These are phyloP conservation scores for Zasmidium citrigriseum DNA, from an alignment of 2,329 filamentous ascomycete species.

Conservation along the genomic window DNA sequence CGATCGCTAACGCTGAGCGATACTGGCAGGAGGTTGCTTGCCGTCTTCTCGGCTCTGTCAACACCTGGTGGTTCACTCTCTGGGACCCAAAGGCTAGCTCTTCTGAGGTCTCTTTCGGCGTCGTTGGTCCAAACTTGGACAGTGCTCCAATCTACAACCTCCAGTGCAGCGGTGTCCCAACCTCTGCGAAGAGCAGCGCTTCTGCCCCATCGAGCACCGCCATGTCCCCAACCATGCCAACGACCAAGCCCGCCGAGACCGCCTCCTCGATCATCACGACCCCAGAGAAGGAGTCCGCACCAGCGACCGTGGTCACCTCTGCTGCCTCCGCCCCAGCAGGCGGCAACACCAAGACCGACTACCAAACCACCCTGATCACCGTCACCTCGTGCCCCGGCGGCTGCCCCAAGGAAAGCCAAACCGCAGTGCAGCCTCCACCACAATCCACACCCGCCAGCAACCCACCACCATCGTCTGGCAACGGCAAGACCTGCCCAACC, in stretches of 20 bases:
- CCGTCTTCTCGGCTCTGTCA: slow-evolving; percentile 59
- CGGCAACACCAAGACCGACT: slow-evolving; percentile 15
- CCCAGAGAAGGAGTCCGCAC: not conserved
- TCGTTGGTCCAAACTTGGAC: slow-evolving; percentile 39
- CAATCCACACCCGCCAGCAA: slow-evolving; percentile 8
- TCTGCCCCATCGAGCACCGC: slow-evolving; percentile 12
- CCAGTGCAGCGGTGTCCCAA: slow-evolving; percentile 47
- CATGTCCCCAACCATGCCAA: slow-evolving; percentile 7
- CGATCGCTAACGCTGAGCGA: slow-evolving; percentile 65
- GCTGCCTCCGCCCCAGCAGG: slow-evolving; percentile 10
- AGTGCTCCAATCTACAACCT: slow-evolving; percentile 22
- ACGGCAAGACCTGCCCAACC: slow-evolving; percentile 27
- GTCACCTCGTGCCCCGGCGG: slow-evolving; percentile 19
- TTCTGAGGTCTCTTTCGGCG: slow-evolving; percentile 17
- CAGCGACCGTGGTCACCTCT: slow-evolving; percentile 1
- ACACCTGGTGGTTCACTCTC: slow-evolving; percentile 75
- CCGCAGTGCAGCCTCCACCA: slow-evolving; percentile 4
- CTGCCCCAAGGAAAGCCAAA: slow-evolving; percentile 4
- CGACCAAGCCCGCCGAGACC: not conserved
- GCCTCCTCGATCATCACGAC: slow-evolving; percentile 11
- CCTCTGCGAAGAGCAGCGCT: slow-evolving; percentile 10
- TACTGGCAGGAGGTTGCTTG: slow-evolving; percentile 83
- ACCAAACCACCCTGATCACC: slow-evolving; percentile 23
- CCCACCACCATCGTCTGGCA: not conserved
- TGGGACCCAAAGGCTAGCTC: slow-evolving; percentile 58